Evolutionary conservation across 768 basidiomycete genomes (phyloP).

Genomic region (Boletus subparvulus): DNA sequence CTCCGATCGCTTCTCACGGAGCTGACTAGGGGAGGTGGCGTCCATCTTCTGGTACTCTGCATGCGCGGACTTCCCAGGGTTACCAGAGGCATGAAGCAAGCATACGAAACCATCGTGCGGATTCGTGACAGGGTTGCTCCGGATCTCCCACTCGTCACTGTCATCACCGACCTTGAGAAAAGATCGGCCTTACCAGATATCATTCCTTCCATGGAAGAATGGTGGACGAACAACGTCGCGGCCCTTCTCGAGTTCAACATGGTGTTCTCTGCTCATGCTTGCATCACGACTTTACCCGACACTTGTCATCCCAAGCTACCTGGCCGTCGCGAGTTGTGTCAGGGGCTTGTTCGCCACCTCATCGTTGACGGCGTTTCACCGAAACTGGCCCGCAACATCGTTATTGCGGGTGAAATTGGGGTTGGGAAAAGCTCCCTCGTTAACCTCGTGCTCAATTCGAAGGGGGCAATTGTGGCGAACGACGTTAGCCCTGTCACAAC

Average conservation of each 20-base stretch:
- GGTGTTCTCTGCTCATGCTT: slow-evolving; percentile 29
- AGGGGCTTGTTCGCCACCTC: slow-evolving; percentile 13
- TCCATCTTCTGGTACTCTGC: slow-evolving; percentile 29
- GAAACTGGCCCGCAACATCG: slow-evolving; percentile 21
- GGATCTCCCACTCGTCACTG: slow-evolving; percentile 23
- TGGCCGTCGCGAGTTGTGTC: slow-evolving; percentile 20
- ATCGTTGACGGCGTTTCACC: slow-evolving; percentile 21
- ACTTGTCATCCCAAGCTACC: slow-evolving; percentile 21
- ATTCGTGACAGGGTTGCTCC: slow-evolving; percentile 21
- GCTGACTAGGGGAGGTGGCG: slow-evolving; percentile 15
- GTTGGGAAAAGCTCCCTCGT: slow-evolving; percentile 32
- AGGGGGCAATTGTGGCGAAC: slow-evolving; percentile 17
- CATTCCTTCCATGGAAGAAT: slow-evolving; percentile 33
- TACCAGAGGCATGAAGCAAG: slow-evolving; percentile 29
- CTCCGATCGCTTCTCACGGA: slow-evolving; percentile 28
- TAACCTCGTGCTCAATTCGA: slow-evolving; percentile 26
- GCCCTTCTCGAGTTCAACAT: slow-evolving; percentile 33
- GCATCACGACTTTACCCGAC: slow-evolving; percentile 22
- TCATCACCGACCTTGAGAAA: slow-evolving; percentile 37
- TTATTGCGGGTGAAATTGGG: slow-evolving; percentile 27
- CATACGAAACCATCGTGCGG: slow-evolving; percentile 22
- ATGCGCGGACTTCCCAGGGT: slow-evolving; percentile 27
- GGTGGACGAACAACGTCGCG: slow-evolving; percentile 38
- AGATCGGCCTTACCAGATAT: slow-evolving; percentile 14
- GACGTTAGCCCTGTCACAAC: slow-evolving; percentile 21